Evolutionary conservation across 139 green algal genomes (phyloP), one percentile per base, ranked within the genome.

Genomic region (Ulvella scutata): DNA sequence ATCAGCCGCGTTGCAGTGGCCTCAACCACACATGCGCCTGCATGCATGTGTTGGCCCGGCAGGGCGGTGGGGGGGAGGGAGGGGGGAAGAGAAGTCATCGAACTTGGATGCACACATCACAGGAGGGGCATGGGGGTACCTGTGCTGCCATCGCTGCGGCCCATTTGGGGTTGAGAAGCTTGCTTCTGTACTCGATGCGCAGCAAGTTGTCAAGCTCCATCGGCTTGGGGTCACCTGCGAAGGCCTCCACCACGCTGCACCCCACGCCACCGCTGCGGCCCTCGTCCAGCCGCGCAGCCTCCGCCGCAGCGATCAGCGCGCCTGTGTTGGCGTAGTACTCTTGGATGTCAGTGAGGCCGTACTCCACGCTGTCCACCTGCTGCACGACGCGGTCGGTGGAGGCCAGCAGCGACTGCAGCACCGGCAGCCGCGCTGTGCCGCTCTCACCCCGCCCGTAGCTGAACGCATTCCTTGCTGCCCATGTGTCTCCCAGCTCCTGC

Each of bases 271-370:
- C 90, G 4, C 81, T 81, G n/a, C 61, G 74, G 9, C 61, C 51
- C 3, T 72, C 77, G 35, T 43, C 43, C 13, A 62, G 79, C 3
- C 82, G 77, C 1, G 90, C 91, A 3, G 78, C 84, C 79, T 93
- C 77, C 2, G 93, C 94, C 3, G 94, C 94, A 4, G 77, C 80
- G 62, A 87, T 85, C 17, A 99, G 85, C 2, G 93, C 94, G 3
- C 94, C 87, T 34, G 87, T 92, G 86, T 97, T 97, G 36, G 92
- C 92, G 77, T 96, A 96, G 75, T 97, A 97, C 85, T 97, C 92
- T 85, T 97, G 93, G 75, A 98, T 98, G 86, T 97, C 93, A 0
- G 94, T 98, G 17, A 99, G 87, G 4, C 94, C 94, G 77, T 99
- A 99, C 85, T 99, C 94, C 6, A 99, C 94, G 37, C 76, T 90